These are phyloP conservation scores for Ogataea zsoltii DNA, from an alignment of 805 yeast species.

Conservation along the genomic window DNA sequence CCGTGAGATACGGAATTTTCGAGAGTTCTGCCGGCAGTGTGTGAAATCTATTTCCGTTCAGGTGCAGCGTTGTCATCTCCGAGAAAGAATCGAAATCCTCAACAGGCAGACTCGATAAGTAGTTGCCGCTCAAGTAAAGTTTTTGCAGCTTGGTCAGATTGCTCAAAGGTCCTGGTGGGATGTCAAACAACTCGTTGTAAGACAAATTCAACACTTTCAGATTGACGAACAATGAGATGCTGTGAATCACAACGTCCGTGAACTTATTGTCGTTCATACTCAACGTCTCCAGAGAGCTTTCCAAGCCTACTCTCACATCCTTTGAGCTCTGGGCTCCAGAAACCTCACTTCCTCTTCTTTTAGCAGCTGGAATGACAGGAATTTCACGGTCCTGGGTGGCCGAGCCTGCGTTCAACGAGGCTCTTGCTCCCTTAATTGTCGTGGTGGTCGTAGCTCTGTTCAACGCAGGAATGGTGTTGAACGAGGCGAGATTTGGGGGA, in stretches of 20 bases:
- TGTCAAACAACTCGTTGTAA: slow-evolving; percentile 80
- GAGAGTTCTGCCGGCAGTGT: slow-evolving; percentile 88
- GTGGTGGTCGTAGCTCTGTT: slow-evolving; percentile 7
- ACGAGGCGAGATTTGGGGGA: slow-evolving; percentile 37
- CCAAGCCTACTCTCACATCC: slow-evolving; percentile 17
- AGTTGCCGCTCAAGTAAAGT: slow-evolving; percentile 81
- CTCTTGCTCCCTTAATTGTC: slow-evolving; percentile 3
- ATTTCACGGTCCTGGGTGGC: slow-evolving; percentile 1
- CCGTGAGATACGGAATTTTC: slow-evolving; percentile 59
- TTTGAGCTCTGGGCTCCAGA: slow-evolving; percentile 8
- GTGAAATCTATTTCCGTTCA: slow-evolving; percentile 83
- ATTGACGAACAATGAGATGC: slow-evolving; percentile 57
- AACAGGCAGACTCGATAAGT: slow-evolving; percentile 73
- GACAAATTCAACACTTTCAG: slow-evolving; percentile 71
- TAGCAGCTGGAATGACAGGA: not conserved
- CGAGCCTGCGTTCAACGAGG: slow-evolving; percentile 1
- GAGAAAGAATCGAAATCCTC: slow-evolving; percentile 74
- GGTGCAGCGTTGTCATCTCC: slow-evolving; percentile 57
- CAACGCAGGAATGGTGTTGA: slow-evolving; percentile 11
- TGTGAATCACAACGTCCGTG: slow-evolving; percentile 72
- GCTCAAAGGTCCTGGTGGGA: slow-evolving; percentile 71
- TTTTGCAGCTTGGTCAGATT: slow-evolving; percentile 58
- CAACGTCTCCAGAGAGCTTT: slow-evolving; percentile 47
- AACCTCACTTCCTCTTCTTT: slow-evolving; percentile 17
- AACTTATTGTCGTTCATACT: slow-evolving; percentile 82